phyloP scores from a whole-genome alignment of 2,329 filamentous ascomycete genomes.

The Diaporthe eres region DNA sequence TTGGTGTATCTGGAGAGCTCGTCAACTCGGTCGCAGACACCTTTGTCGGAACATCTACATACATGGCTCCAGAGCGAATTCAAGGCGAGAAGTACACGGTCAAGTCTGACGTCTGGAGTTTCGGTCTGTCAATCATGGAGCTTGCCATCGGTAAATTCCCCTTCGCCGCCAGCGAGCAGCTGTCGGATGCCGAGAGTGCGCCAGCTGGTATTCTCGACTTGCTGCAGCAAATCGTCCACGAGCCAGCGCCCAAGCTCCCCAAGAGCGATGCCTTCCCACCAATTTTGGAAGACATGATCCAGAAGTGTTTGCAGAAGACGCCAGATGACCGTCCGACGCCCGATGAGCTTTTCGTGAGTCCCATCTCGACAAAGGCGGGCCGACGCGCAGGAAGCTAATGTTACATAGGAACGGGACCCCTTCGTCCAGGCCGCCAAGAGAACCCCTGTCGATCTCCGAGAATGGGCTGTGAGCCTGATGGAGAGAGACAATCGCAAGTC shows the following conservation, averaged over 20 bases:
- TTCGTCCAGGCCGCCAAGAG: slow-evolving; percentile 97
- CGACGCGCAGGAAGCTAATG: slow-evolving; percentile 13
- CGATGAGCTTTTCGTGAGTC: slow-evolving; percentile 88
- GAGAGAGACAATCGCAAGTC: slow-evolving; percentile 96
- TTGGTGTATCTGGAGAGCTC: slow-evolving; percentile 97
- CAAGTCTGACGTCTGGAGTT: slow-evolving; percentile 99
- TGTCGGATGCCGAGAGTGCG: slow-evolving; percentile 81
- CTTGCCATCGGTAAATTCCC: slow-evolving; percentile 97
- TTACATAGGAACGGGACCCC: slow-evolving; percentile 83
- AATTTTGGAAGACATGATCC: slow-evolving; percentile 96
- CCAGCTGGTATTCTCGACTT: slow-evolving; percentile 97
- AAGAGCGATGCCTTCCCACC: slow-evolving; percentile 98
- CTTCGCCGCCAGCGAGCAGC: slow-evolving; percentile 81
- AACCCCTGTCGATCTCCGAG: slow-evolving; percentile 92
- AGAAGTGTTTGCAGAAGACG: slow-evolving; percentile 93
- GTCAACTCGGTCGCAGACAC: slow-evolving; percentile 99
- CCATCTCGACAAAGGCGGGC: not conserved
- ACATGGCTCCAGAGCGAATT: slow-evolving; percentile 99
- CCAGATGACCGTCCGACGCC: slow-evolving; percentile 92
- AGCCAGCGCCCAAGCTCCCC: slow-evolving; percentile 91
- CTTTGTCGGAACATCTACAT: slow-evolving; percentile 98
- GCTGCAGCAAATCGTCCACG: slow-evolving; percentile 96
- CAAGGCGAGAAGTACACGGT: slow-evolving; percentile 97
- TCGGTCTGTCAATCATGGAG: slow-evolving; percentile 95
- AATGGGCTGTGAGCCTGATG: slow-evolving; percentile 95